Evolutionary conservation across 208 protist genomes (phyloP).

Genomic region (Paratrypanosoma confusum): DNA sequence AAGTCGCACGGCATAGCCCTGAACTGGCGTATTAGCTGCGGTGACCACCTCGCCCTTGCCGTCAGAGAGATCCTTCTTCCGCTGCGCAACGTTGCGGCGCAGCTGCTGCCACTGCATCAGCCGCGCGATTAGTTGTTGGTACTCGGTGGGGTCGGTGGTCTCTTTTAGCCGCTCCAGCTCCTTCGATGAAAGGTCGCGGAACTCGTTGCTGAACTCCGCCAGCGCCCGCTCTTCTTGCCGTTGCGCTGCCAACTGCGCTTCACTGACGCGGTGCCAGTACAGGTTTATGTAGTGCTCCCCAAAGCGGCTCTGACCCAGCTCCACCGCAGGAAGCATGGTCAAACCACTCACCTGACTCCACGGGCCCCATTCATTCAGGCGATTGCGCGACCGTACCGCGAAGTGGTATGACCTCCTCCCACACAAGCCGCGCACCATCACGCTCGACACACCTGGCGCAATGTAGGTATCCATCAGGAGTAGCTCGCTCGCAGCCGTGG

Average conservation of each 20-base stretch:
- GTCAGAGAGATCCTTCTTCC: constrained; percentile 20
- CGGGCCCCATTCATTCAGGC: constrained; percentile 58
- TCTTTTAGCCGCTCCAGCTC: constrained; percentile 48
- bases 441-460: constrained; percentile 1
- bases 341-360: constrained; percentile 48
- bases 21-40: constrained; percentile 40
- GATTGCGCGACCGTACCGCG: constrained; percentile 41
- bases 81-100: constrained; percentile 14
- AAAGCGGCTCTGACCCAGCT: constrained; percentile 72
- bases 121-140: constrained; percentile 23
- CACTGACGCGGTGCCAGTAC: constrained; percentile 67
- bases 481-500: constrained; percentile 2
- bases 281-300: constrained; percentile 89
- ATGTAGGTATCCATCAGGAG: not conserved
- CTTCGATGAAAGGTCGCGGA: constrained; percentile 37
- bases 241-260: constrained; percentile 8
- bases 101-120: constrained; percentile 34
- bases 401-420: constrained; percentile 28
- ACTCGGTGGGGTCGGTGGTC: constrained; percentile 24
- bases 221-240: constrained; percentile 25
- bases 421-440: constrained; percentile 20
- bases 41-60: constrained; percentile 40
- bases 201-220: constrained; percentile 46
- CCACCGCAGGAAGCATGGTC: constrained; percentile 50
- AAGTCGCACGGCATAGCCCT: constrained; percentile 64